Conservation (phyloP, 2,329 filamentous ascomycete genomes). For the Emergomyces pasteurianus region DNA sequence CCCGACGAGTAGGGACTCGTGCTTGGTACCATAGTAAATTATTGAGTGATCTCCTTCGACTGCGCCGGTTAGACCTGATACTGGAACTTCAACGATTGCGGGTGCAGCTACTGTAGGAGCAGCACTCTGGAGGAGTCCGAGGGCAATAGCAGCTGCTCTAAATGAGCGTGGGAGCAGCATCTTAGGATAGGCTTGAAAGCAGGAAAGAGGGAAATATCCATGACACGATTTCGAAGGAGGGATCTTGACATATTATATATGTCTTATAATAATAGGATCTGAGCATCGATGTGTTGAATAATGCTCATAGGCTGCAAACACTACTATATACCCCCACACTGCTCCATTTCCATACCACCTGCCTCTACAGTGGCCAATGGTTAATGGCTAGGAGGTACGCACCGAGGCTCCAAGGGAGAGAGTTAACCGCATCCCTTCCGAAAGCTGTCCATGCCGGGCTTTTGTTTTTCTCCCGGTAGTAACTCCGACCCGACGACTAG, state of each 20-base stretch:
- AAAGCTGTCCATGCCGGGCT: not conserved
- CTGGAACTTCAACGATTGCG: slow-evolving; percentile 12
- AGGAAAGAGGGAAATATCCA: not conserved
- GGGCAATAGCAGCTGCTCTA: not conserved
- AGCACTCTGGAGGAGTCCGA: not conserved
- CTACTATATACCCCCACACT: not conserved
- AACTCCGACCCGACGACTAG: not conserved
- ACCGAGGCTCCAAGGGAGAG: not conserved
- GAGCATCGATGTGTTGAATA: not conserved
- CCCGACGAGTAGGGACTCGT: slow-evolving; percentile 30
- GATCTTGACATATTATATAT: not conserved
- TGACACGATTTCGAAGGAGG: not conserved
- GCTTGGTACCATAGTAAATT: slow-evolving; percentile 24
- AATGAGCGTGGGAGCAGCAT: not conserved
- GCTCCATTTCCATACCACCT: not conserved
- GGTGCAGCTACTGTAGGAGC: not conserved
- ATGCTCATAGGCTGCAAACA: not conserved
- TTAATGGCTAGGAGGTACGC: not conserved
- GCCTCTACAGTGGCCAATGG: too few relatives aligned
- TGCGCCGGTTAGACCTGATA: slow-evolving; percentile 24
- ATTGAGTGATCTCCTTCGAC: slow-evolving; percentile 34
- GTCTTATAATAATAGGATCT: not conserved
- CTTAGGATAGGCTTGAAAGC: not conserved
- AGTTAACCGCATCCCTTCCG: not conserved
- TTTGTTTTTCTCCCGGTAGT: not conserved